Base-by-base conservation (phyloP, 1,139 yeast species). In the Candida tetrigidarum region DNA sequence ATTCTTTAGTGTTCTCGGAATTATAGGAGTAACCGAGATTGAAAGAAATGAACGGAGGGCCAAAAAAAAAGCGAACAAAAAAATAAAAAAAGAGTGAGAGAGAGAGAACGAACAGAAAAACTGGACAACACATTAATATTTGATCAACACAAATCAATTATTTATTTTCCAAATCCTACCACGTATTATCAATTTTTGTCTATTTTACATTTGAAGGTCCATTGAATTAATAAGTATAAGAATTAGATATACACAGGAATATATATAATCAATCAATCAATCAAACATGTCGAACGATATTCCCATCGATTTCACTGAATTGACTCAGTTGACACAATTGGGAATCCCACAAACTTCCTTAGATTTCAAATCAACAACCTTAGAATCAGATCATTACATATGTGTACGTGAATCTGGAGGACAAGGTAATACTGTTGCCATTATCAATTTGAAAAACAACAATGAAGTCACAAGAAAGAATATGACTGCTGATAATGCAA, bases 401-500 rank as follows among this genome's bases (percentile, higher is more conserved):
- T 88, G 96, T 62, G 84, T 89, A 38, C 84, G 98, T 62, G 98
- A 93, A 69, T 73, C 82, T 29, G 76, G 83, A 42, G 83, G 84
- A 48, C 75, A 77, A 43, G 91, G 95, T 51, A 91, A 90, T 68
- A 79, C 93, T 10, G 99, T 95, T 45, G 97, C 97, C 42, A 93
- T 95, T 58, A 82, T 95, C 53, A 93, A 93, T 64, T 78, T 93
- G 62, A 76, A 81, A 53, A 84, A 89, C 62, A 84, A 83, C 71
- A 80, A 83, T 57, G 84, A 89, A 55, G 82, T 83, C 25, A 76
- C 82, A 37, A 83, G 96, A 61, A 92, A 95, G 71, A 87, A 88
- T 66, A 95, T 95, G 97, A 82, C 90, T 46, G 99, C 99, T 41
- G 99, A 95, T 69, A 88, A 92, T 53, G 98, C 97, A 42, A 93